Conservation (phyloP, 257 asterid species). For the Nicotiana sylvestris region DNA sequence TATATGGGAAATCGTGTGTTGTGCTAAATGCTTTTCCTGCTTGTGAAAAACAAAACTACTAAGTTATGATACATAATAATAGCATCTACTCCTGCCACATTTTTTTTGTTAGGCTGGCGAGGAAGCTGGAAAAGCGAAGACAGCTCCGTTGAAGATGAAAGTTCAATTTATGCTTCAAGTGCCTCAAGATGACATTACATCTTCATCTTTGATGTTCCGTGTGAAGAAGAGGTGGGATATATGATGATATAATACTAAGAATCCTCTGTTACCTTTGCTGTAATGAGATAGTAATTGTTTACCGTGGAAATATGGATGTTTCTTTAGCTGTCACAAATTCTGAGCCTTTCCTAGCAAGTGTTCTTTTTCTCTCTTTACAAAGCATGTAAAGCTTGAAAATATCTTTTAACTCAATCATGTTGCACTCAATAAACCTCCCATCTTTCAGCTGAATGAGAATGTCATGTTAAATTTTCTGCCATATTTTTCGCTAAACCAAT, state of each 20-base stretch:
- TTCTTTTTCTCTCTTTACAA: neutral
- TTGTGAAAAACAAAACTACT: neutral
- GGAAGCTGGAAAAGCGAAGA: conserved; percentile 70
- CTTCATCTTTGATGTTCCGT: conserved; percentile 78
- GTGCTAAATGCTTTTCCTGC: neutral
- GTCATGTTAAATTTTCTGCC: neutral
- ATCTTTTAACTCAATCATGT: neutral
- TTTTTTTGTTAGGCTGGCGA: conserved; percentile 59
- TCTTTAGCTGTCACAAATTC: neutral
- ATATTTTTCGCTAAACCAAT: neutral
- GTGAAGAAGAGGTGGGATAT: conserved; percentile 96
- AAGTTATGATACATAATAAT: neutral
- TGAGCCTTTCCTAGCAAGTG: neutral
- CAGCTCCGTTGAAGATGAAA: conserved; percentile 91
- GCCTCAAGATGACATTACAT: conserved; percentile 73
- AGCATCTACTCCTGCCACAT: neutral
- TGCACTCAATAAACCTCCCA: neutral
- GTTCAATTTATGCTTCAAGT: conserved; percentile 94
- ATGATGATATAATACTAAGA: conserved; percentile 14
- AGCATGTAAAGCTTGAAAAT: neutral
- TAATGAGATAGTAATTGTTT: neutral
- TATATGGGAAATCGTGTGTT: neutral
- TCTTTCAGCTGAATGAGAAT: neutral
- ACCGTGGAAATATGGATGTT: neutral
- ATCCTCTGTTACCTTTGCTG: neutral